Base-by-base conservation (phyloP, 108 stramenopile species). In the Poteriospumella lacustris region DNA sequence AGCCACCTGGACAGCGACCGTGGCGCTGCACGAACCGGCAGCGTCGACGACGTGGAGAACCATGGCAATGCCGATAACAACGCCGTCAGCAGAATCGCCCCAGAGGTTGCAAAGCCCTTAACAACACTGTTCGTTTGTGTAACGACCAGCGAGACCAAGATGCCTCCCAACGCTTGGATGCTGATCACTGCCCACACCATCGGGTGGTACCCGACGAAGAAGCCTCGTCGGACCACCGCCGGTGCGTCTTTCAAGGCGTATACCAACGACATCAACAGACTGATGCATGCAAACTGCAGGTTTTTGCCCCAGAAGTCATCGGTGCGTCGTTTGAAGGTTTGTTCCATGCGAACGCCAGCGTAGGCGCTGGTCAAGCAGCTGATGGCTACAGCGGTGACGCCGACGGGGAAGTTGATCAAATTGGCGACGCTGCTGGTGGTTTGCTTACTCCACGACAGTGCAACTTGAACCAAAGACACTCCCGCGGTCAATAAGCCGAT, bases 181-280 rank as follows among this genome's bases (percentile, higher is more conserved):
- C 26, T 29, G 42, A 73, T 73, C 43, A 73, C 70, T 9, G 3
- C 29, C 70, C 70, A 73, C 12, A 73, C 70, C 24, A 73, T 34
- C 9, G 70, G 44, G 36, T 5, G 9, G 41, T 73, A 73, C 5
- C 70, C 70, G 31, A 26, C 26, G 47, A 73, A 73, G 41, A 73
- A 73, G 36, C 70, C 70, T 28, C 28, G 31, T 26, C 3, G 3
- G 3, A 56, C 9, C 28, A 42, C 9, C 3, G 40, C 40, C 42
- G 26, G 26, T 5, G 9, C 15, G 33, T 73, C 70, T 56, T 42
- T 52, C 31, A 52, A 26, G 12, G 70, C 43, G 5, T 3, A 34
- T 5, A 73, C 42, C 12, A 33, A 5, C 5, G 70, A 24, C 43
- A 73, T 26, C 9, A 42, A 24, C 28, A 73, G 36, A 26, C 70